A percentile compares a stretch with the other conserved stretches of the same genome.
Evolutionary conservation across 2,329 filamentous ascomycete species (phyloP).

Genomic region (Talaromyces amestolkiae): DNA sequence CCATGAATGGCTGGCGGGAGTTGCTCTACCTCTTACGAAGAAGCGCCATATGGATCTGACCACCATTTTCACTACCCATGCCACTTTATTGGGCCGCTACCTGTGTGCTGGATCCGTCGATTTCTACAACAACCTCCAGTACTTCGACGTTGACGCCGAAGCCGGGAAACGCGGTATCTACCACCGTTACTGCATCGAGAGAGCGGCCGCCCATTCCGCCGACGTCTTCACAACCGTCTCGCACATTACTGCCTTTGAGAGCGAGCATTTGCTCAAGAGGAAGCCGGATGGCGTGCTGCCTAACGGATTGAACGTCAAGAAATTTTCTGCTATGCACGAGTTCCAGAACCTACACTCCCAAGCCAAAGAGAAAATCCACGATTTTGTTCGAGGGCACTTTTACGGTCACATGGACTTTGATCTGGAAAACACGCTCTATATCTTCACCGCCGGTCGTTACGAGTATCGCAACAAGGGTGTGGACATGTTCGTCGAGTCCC

Average conservation of each 20-base stretch:
- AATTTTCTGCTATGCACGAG: conserved; percentile 97
- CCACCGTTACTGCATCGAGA: conserved; percentile 96
- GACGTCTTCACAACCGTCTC: conserved; percentile 99
- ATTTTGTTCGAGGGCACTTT: conserved; percentile 97
- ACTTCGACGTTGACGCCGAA: conserved; percentile 93
- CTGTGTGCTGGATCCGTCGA: conserved; percentile 96
- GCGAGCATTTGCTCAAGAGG: conserved; percentile 92
- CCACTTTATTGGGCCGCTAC: conserved; percentile 90
- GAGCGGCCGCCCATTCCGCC: conserved; percentile 82
- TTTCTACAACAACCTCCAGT: conserved; percentile 98
- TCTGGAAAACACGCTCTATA: conserved; percentile 91
- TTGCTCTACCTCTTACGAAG: conserved; percentile 86
- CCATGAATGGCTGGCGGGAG: conserved; percentile 97
- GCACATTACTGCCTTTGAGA: conserved; percentile 97
- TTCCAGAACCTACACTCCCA: conserved; percentile 98
- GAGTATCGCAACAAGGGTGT: conserved; percentile 98
- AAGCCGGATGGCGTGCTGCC: conserved; percentile 96
- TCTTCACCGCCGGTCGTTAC: conserved; percentile 95
- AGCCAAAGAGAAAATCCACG: conserved; percentile 95
- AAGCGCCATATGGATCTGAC: conserved; percentile 94
- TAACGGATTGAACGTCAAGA: conserved; percentile 96
- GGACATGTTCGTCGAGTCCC: conserved; percentile 98
- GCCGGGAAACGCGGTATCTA: conserved; percentile 98
- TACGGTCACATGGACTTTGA: conserved; percentile 98
- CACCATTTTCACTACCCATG: conserved; percentile 98